phyloP scores from a whole-genome alignment of 2,329 filamentous ascomycete genomes.

The Aspergillus luchuensis region DNA sequence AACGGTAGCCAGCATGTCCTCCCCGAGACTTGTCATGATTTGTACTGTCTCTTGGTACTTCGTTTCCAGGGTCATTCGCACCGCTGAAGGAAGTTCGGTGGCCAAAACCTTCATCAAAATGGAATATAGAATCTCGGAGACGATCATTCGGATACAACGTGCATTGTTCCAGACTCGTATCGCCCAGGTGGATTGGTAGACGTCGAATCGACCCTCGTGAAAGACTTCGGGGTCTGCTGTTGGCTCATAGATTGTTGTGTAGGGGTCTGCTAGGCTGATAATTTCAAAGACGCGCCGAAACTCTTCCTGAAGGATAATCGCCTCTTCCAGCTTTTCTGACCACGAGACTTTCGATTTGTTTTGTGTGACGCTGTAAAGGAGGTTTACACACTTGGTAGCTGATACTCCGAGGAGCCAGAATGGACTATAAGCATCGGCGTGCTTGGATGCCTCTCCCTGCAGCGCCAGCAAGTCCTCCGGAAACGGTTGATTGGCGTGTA shows the following conservation, averaged over 20 bases:
- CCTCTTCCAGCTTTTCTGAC: slow-evolving; percentile 16
- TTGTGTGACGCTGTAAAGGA: slow-evolving; percentile 11
- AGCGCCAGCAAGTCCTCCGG: slow-evolving; percentile 21
- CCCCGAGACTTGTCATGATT: slow-evolving; percentile 13
- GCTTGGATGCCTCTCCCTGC: slow-evolving; percentile 23
- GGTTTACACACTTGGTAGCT: slow-evolving; percentile 18
- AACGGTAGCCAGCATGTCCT: slow-evolving; percentile 26
- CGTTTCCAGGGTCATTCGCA: not conserved
- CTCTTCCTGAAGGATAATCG: slow-evolving; percentile 14
- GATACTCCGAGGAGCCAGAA: slow-evolving; percentile 24
- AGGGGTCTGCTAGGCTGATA: slow-evolving; percentile 19
- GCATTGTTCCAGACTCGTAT: slow-evolving; percentile 29
- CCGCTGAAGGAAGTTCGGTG: not conserved
- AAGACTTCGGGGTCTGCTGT: not conserved
- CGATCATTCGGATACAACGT: slow-evolving; percentile 21
- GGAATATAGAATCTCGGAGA: slow-evolving; percentile 20
- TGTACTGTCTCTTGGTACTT: slow-evolving; percentile 16
- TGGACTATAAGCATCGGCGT: slow-evolving; percentile 13
- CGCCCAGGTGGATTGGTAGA: slow-evolving; percentile 19
- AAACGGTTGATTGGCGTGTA: slow-evolving; percentile 19
- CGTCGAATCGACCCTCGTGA: slow-evolving; percentile 20
- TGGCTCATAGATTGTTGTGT: not conserved
- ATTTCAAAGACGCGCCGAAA: not conserved
- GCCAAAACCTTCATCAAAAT: slow-evolving; percentile 20
- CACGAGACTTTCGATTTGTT: slow-evolving; percentile 8